phyloP scores from a whole-genome alignment of 2,329 filamentous ascomycete species.

The Ophiostoma ips region DNA sequence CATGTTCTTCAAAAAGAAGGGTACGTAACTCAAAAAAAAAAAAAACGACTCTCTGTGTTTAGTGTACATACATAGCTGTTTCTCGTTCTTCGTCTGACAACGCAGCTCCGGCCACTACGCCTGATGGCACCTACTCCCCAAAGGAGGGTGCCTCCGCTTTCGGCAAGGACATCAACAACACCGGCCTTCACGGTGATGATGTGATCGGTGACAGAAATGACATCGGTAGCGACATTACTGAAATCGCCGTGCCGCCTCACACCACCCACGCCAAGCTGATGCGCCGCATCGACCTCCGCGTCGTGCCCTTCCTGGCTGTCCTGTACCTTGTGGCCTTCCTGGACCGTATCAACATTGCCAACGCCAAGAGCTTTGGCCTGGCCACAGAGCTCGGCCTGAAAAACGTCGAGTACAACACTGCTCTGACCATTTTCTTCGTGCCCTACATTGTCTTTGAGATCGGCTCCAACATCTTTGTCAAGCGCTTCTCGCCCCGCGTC shows the following conservation, averaged over 20 bases:
- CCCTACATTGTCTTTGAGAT: slow-evolving; percentile 63
- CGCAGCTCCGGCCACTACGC: slow-evolving; percentile 1
- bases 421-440: slow-evolving; percentile 69
- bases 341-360: slow-evolving; percentile 66
- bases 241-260: slow-evolving; percentile 30
- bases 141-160: slow-evolving; percentile 2
- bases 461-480: slow-evolving; percentile 58
- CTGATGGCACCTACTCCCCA: neutral
- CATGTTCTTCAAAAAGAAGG: neutral
- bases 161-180: neutral
- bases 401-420: slow-evolving; percentile 47
- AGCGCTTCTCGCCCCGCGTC: slow-evolving; percentile 49
- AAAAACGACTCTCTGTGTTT: neutral
- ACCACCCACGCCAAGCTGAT: slow-evolving; percentile 52
- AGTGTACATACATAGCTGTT: too few relatives aligned
- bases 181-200: neutral
- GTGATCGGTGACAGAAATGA: neutral
- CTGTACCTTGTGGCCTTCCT: slow-evolving; percentile 60
- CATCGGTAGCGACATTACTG: neutral
- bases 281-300: slow-evolving; percentile 54
- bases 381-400: slow-evolving; percentile 47
- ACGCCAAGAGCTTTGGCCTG: slow-evolving; percentile 55
- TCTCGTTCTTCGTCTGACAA: neutral
- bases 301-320: slow-evolving; percentile 60
- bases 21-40: too few relatives aligned